Base-by-base conservation (phyloP, 2,329 filamentous ascomycete species). In the Aspergillus texensis region DNA sequence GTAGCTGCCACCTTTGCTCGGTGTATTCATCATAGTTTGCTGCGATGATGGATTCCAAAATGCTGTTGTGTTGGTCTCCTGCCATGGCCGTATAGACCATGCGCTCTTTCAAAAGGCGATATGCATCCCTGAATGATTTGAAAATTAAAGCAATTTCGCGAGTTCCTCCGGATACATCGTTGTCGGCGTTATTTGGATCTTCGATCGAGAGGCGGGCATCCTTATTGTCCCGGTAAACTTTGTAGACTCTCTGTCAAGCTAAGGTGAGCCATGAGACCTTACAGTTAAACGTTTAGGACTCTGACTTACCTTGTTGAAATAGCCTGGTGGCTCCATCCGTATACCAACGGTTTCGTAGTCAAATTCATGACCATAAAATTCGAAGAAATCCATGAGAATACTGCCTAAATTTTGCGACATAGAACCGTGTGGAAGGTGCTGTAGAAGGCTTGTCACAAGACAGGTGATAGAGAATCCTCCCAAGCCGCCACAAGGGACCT, bases 401-500 rank as follows among this genome's bases (percentile, higher is more conserved):
- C 93, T 87, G 14, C 93, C 94, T 1, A 96, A 85, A 69, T 96
- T 89, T 56, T 89, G 84, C 43, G 88, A 83, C 1, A 85, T 82
- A 5, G 91, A 88, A 1, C 89, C 82, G 65, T 89, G 85, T 11
- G 93, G 92, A 82, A 93, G 87, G 67, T 92, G 83, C 74, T 97
- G 91, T 54, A 98, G 80, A 77, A 97, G 88, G 81, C 91, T 95
- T 63, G 95, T 92, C 6, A 97, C 92, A 66, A 99, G 84, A 81
- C 95, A 99, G 61, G 94, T 97, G 67, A 96, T 91, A 1, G 93
- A 92, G 75, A 97, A 98, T 3, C 95, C 95, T 60, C 95, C 95
- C 58, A 99, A 88, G 3, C 95, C 95, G 61, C 95, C 95, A 65
- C 89, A 92, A 46, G 92, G 91, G 4, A 96, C 94, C 77, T 99